Percentiles rank a stretch among this genome's conserved stretches.
Conservation (phyloP, 2,329 filamentous ascomycete species). For the Colletotrichum lupini region DNA sequence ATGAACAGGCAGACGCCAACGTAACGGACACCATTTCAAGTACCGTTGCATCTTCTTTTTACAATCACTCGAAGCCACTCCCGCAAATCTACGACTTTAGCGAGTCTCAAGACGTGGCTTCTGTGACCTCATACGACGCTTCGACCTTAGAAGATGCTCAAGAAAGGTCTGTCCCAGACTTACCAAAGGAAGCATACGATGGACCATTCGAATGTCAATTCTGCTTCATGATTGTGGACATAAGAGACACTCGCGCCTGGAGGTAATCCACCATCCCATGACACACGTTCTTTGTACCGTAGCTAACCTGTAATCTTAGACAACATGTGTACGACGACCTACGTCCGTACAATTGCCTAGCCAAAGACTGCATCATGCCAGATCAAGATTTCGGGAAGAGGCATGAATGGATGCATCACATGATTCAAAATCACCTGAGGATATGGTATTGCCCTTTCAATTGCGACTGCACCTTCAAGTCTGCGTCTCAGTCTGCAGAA, state of each 20-base stretch:
- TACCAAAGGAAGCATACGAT: not conserved
- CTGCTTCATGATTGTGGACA: not conserved
- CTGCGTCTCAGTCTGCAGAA: not conserved
- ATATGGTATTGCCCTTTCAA: not conserved
- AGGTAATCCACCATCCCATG: constrained; percentile 30
- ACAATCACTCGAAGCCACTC: no score
- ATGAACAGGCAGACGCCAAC: not conserved
- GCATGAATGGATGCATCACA: constrained; percentile 40
- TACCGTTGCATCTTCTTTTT: not conserved
- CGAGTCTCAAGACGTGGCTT: no score
- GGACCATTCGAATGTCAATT: not conserved
- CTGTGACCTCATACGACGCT: not conserved
- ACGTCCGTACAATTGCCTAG: constrained; percentile 50
- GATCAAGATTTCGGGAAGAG: constrained; percentile 38
- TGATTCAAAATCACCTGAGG: constrained; percentile 38
- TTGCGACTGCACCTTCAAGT: accelerated
- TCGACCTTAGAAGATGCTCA: no score
- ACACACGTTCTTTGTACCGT: accelerated
- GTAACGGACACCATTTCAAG: not conserved
- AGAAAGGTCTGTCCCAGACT: accelerated
- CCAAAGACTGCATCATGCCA: constrained; percentile 39
- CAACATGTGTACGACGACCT: constrained; percentile 52
- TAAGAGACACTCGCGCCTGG: constrained; percentile 40
- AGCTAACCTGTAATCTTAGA: constrained; percentile 16
- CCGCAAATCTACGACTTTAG: no score